Percentiles rank a stretch among this genome's conserved stretches.
phyloP scores from a whole-genome alignment of 2,329 filamentous ascomycete genomes.

The Cytospora paraplurivora region DNA sequence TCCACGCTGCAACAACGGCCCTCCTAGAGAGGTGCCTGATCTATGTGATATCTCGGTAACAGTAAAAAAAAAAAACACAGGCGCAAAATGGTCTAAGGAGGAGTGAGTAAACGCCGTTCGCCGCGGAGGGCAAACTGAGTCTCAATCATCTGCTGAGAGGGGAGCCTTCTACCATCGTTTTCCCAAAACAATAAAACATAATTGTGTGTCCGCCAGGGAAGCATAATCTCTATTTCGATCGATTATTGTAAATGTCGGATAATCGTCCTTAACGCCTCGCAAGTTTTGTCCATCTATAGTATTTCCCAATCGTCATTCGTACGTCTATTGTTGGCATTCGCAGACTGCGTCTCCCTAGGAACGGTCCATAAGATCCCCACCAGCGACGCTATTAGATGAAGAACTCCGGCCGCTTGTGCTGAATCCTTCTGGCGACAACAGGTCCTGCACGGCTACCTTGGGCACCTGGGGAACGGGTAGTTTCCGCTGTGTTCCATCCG shows the following conservation, averaged over 20 bases:
- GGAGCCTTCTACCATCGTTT: conserved; percentile 1
- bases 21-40: neutral
- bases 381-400: conserved; percentile 74
- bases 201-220: conserved; percentile 22
- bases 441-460: conserved; percentile 84
- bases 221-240: conserved; percentile 17
- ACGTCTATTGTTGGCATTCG: conserved; percentile 16
- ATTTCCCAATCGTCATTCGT: conserved; percentile 29
- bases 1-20: conserved; percentile 5
- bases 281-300: conserved; percentile 29
- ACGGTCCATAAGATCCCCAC: conserved; percentile 66
- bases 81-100: neutral
- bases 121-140: neutral
- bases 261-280: conserved; percentile 29
- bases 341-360: conserved; percentile 20
- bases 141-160: conserved; percentile 4
- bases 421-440: conserved; percentile 69
- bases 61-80: neutral
- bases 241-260: conserved; percentile 25
- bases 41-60: conserved; percentile 22
- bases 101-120: neutral
- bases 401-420: conserved; percentile 77
- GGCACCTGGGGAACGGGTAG: conserved; percentile 89
- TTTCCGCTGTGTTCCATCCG: conserved; percentile 86
- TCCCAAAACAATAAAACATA: conserved; percentile 15